phyloP scores from a whole-genome alignment of 345 rosid species.

The Syzygium aqueum region DNA sequence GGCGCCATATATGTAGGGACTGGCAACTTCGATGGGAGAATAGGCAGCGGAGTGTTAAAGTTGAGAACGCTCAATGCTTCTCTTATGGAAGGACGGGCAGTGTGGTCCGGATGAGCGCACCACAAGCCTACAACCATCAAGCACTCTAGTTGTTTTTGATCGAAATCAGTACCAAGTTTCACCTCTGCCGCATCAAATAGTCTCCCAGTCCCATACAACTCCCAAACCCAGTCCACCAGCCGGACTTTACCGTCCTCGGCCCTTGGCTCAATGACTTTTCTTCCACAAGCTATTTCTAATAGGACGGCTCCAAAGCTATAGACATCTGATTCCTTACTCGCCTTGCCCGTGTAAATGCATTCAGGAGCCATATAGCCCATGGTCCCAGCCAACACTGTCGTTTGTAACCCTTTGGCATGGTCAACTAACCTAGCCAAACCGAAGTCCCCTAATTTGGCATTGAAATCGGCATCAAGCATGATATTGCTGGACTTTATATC shows the following conservation, averaged over 20 bases:
- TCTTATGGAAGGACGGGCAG: neutral
- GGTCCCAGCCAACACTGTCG: rapidly evolving
- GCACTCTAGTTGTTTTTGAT: neutral
- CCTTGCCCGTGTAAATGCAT: rapidly evolving
- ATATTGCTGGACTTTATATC: neutral
- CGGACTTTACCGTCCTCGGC: neutral
- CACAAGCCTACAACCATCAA: neutral
- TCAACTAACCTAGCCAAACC: neutral
- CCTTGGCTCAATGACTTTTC: neutral
- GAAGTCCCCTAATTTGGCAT: neutral
- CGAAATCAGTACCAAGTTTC: neutral
- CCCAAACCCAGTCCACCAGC: neutral
- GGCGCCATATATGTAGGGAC: neutral
- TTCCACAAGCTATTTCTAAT: neutral
- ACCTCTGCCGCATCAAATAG: neutral
- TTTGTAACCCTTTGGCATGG: neutral
- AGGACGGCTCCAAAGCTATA: neutral
- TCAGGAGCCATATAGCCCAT: neutral
- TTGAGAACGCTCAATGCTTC: neutral
- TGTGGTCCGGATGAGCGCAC: neutral
- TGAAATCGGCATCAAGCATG: neutral
- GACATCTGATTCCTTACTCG: neutral
- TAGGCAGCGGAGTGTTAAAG: neutral
- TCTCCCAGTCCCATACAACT: neutral
- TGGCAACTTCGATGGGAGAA: neutral